phyloP scores from a whole-genome alignment of 192 early-diverging fungal genomes.

The Coemansia sp. region DNA sequence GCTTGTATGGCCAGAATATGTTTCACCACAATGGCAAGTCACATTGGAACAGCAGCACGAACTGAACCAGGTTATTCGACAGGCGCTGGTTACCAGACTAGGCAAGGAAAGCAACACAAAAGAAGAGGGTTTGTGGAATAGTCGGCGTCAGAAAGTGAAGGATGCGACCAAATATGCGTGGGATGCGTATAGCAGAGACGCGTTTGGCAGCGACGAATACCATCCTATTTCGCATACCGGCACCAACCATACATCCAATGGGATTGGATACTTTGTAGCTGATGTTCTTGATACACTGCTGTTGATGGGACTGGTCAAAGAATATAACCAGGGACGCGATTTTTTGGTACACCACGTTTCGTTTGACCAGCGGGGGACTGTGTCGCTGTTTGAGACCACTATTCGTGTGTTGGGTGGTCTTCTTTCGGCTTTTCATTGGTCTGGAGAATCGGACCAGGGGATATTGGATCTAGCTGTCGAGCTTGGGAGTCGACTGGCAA shows the following conservation, averaged over 20 bases:
- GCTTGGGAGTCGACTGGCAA: constrained; percentile 69
- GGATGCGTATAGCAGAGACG: constrained; percentile 75
- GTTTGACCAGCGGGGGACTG: constrained; percentile 64
- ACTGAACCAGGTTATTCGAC: constrained; percentile 26
- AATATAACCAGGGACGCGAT: constrained; percentile 68
- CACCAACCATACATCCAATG: constrained; percentile 60
- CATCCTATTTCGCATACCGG: constrained; percentile 70
- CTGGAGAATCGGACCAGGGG: constrained; percentile 56
- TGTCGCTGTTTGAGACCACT: constrained; percentile 84
- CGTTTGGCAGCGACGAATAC: constrained; percentile 87
- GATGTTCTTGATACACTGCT: constrained; percentile 86
- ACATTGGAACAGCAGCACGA: constrained; percentile 18
- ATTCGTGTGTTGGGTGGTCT: constrained; percentile 87
- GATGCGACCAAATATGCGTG: constrained; percentile 77
- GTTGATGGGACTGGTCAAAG: constrained; percentile 72
- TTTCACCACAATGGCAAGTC: constrained; percentile 28
- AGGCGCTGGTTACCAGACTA: constrained; percentile 6
- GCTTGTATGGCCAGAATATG: constrained; percentile 12
- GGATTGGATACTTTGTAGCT: constrained; percentile 81
- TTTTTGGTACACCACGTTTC: constrained; percentile 67
- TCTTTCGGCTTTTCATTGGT: constrained; percentile 73
- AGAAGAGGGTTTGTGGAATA: constrained; percentile 36
- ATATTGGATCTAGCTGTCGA: constrained; percentile 76
- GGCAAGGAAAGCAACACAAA: neutral
- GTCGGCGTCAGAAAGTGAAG: constrained; percentile 61